Evolutionary conservation across 1,284 basidiomycete species (phyloP).

Genomic region (Neotropicomus parvogracilis): DNA sequence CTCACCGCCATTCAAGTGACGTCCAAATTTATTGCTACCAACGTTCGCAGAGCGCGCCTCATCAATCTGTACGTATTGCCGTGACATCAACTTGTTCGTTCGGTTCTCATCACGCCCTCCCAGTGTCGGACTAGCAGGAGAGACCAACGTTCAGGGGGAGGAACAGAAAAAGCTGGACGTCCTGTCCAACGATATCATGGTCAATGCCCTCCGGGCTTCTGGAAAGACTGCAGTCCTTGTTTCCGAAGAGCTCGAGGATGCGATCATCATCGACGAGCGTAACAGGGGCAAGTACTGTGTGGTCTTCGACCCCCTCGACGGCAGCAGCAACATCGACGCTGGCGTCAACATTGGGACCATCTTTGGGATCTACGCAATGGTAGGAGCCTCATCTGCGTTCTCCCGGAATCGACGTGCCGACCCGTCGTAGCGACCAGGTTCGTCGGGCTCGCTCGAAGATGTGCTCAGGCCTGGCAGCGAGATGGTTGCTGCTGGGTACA

Average conservation of each 20-base stretch:
- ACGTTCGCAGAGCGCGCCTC: slow-evolving; percentile 93
- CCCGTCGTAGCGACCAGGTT: slow-evolving; percentile 59
- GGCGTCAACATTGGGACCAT: slow-evolving; percentile 99
- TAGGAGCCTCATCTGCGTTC: slow-evolving; percentile 37
- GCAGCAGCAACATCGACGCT: slow-evolving; percentile 98
- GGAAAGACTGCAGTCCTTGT: slow-evolving; percentile 97
- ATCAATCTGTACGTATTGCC: slow-evolving; percentile 85
- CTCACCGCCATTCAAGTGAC: slow-evolving; percentile 95
- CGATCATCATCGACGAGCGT: slow-evolving; percentile 81
- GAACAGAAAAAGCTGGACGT: slow-evolving; percentile 99
- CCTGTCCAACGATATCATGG: slow-evolving; percentile 99
- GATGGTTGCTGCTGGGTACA: slow-evolving; percentile 98
- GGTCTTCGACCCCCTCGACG: slow-evolving; percentile 98
- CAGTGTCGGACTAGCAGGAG: slow-evolving; percentile 92
- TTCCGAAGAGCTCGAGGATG: slow-evolving; percentile 93
- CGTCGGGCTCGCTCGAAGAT: slow-evolving; percentile 76
- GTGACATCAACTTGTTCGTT: background rate
- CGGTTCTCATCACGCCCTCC: slow-evolving; percentile 8
- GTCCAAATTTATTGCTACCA: slow-evolving; percentile 96
- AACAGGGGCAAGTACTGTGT: slow-evolving; percentile 89
- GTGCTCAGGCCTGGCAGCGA: slow-evolving; percentile 92
- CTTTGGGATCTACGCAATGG: slow-evolving; percentile 95
- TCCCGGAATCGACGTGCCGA: background rate
- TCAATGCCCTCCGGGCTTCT: slow-evolving; percentile 89
- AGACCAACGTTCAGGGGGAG: slow-evolving; percentile 96